Evolutionary conservation across 208 protist genomes (phyloP).

Genomic region (Crithidia brevicula): DNA sequence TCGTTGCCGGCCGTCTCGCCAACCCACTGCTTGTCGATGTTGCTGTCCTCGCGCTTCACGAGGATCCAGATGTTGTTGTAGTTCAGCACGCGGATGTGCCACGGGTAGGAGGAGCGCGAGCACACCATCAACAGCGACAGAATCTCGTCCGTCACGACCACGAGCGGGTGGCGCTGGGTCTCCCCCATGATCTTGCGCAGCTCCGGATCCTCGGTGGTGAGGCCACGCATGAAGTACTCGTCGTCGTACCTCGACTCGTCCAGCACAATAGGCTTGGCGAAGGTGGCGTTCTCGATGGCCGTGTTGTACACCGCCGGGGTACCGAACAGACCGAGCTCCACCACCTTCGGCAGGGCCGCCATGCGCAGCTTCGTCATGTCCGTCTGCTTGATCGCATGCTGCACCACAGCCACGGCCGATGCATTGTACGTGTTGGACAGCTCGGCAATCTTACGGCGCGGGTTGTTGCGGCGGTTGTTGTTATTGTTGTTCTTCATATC

Average conservation of each 20-base stretch:
- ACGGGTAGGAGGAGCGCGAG: conserved; percentile 77
- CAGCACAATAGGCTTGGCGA: conserved; percentile 44
- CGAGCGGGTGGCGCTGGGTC: conserved; percentile 45
- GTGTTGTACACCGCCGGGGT: conserved; percentile 71
- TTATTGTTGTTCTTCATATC: conserved; percentile 30
- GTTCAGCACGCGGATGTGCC: conserved; percentile 75
- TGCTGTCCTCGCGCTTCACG: conserved; percentile 52
- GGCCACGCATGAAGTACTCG: conserved; percentile 41
- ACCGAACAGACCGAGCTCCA: conserved; percentile 60
- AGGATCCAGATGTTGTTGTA: conserved; percentile 64
- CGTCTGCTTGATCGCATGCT: conserved; percentile 40
- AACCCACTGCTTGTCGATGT: conserved; percentile 87
- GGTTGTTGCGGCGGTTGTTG: conserved; percentile 46
- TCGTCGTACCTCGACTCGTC: conserved; percentile 45
- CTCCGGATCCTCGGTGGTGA: conserved; percentile 49
- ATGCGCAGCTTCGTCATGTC: conserved; percentile 53
- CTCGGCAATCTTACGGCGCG: conserved; percentile 39
- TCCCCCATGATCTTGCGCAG: conserved; percentile 64
- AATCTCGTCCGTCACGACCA: conserved; percentile 83
- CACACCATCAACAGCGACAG: conserved; percentile 85
- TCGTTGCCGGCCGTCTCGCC: conserved; percentile 69
- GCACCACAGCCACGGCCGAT: conserved; percentile 34
- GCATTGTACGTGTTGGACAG: conserved; percentile 49
- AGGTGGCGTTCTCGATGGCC: conserved; percentile 54
- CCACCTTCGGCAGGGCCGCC: conserved; percentile 36